Percentiles rank a stretch among this genome's conserved stretches.
Evolutionary conservation across 1,139 yeast species (phyloP).

Genomic region (Diutina pseudorugosa): DNA sequence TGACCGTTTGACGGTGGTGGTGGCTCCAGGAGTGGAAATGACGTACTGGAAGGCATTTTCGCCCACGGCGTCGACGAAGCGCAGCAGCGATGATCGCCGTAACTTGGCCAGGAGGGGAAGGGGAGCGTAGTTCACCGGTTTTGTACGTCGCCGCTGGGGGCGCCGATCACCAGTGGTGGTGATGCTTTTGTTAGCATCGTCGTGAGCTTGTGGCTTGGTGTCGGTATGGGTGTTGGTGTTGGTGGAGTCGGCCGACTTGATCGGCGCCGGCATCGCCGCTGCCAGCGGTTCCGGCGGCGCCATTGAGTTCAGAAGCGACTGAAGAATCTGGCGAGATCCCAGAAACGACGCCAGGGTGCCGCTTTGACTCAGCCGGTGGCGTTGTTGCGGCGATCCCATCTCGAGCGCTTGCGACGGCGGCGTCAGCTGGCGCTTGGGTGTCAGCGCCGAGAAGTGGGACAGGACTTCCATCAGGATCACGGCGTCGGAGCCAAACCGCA

Average conservation of each 20-base stretch:
- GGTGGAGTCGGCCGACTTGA: neutral
- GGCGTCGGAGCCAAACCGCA: neutral
- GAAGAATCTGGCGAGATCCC: neutral
- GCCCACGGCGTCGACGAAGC: neutral
- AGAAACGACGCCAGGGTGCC: neutral
- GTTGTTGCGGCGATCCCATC: neutral
- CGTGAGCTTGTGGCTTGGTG: neutral
- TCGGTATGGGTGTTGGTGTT: neutral
- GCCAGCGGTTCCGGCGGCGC: neutral
- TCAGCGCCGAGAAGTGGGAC: slow-evolving; percentile 1
- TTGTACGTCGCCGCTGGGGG: neutral
- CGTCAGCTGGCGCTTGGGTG: neutral
- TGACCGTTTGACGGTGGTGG: neutral
- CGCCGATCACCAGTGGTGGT: neutral
- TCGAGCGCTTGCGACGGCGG: neutral
- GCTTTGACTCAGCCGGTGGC: neutral
- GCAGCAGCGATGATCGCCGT: neutral
- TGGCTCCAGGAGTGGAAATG: neutral
- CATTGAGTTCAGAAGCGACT: neutral
- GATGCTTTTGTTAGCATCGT: neutral
- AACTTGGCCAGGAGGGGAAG: slow-evolving; percentile 1
- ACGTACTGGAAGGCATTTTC: neutral
- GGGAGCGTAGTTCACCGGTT: slow-evolving; percentile 2
- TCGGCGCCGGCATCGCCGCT: neutral
- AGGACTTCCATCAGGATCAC: neutral